Percentiles rank a stretch among this genome's conserved stretches.
These are phyloP conservation scores for Thraustochytrium aureum DNA, from an alignment of 352 stramenopile species.

Conservation along the genomic window DNA sequence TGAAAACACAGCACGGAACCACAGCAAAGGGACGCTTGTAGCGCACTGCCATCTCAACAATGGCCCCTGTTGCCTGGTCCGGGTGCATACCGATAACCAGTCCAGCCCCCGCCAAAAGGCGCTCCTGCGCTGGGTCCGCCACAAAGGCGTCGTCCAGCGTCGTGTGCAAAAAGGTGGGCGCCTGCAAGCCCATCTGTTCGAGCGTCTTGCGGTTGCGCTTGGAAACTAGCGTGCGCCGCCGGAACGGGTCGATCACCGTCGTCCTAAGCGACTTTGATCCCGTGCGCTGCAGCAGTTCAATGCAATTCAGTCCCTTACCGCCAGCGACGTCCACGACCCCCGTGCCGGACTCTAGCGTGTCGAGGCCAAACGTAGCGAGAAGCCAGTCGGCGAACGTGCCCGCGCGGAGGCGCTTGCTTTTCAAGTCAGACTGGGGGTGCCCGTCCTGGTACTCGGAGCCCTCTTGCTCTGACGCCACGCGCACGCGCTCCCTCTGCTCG, in stretches of 20 bases:
- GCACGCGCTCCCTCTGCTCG: conserved; percentile 8
- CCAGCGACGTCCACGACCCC: conserved; percentile 77
- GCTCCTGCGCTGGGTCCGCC: neutral
- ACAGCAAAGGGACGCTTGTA: conserved; percentile 90
- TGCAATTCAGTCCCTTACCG: conserved; percentile 68
- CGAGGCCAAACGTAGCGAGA: conserved; percentile 67
- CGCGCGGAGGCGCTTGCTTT: neutral
- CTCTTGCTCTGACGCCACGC: neutral
- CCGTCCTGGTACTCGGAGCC: conserved; percentile 20
- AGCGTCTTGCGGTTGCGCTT: conserved; percentile 23
- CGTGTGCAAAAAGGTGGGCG: conserved; percentile 13
- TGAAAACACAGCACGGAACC: conserved; percentile 94
- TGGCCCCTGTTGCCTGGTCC: conserved; percentile 93
- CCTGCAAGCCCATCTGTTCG: conserved; percentile 24
- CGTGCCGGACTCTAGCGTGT: conserved; percentile 62
- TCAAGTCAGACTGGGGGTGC: neutral
- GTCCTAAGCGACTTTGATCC: conserved; percentile 64
- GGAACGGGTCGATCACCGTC: conserved; percentile 72
- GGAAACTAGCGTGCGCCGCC: conserved; percentile 9
- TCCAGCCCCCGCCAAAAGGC: conserved; percentile 59
- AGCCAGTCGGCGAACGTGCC: conserved; percentile 64
- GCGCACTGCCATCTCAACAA: conserved; percentile 82
- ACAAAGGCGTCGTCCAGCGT: conserved; percentile 33
- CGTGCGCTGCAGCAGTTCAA: conserved; percentile 69
- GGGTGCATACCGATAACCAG: conserved; percentile 90